Evolutionary conservation across 1,284 basidiomycete species (phyloP).

Genomic region (Ceratobasidium sp.): DNA sequence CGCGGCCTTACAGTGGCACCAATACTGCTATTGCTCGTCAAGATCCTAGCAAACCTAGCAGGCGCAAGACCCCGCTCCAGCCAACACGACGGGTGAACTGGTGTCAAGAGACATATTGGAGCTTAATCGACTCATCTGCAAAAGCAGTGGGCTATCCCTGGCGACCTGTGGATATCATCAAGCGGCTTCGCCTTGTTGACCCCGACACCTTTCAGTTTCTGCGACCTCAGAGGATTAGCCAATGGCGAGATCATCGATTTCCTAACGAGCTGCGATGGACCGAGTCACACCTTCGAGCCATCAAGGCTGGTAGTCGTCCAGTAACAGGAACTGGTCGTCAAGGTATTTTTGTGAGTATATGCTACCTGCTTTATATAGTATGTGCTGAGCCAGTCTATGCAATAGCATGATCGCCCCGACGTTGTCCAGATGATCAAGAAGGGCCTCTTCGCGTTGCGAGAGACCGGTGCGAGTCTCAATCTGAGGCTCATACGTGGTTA

Average conservation of each 20-base stretch:
- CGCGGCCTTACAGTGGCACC: not conserved
- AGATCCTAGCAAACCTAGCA: not conserved
- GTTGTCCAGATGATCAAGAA: not conserved
- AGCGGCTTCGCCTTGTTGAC: not conserved
- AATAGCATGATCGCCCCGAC: not conserved
- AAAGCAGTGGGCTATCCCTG: conserved; percentile 23
- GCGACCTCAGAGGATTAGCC: conserved; percentile 6
- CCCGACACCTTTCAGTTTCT: conserved; percentile 8
- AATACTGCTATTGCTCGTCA: not conserved
- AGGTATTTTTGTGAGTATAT: conserved; percentile 6
- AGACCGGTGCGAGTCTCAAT: not conserved
- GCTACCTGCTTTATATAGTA: not conserved
- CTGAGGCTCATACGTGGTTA: not conserved
- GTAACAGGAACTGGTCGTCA: not conserved
- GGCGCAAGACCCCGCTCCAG: not conserved
- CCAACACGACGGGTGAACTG: conserved; percentile 34
- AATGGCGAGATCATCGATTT: conserved; percentile 19
- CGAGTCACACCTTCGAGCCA: conserved; percentile 16
- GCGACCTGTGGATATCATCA: not conserved
- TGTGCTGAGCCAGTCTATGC: not conserved
- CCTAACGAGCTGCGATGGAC: conserved; percentile 12
- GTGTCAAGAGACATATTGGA: no score
- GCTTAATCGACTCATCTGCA: conserved; percentile 33
- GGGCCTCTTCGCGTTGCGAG: not conserved
- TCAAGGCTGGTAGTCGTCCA: conserved; percentile 10